phyloP scores from a whole-genome alignment of 179 eudicot genomes.

The Carnegiea gigantea region DNA sequence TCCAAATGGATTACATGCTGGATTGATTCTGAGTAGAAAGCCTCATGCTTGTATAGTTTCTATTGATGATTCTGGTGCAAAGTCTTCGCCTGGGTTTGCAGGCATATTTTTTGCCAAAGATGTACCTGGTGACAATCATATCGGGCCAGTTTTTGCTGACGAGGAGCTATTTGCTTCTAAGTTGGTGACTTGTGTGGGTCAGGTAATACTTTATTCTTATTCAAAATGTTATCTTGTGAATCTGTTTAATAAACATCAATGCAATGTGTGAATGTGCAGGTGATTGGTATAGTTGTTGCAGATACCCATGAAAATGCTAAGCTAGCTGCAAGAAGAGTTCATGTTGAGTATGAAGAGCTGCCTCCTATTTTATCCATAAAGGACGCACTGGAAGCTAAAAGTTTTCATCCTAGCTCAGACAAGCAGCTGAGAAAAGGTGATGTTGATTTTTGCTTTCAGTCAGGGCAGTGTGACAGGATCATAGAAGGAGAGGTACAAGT shows the following conservation, averaged over 20 bases:
- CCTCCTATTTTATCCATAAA: constrained; percentile 83
- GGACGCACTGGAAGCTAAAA: constrained; percentile 63
- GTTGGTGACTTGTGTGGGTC: constrained; percentile 95
- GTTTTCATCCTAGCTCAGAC: constrained; percentile 82
- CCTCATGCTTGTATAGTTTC: constrained; percentile 95
- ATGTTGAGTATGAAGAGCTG: constrained; percentile 79
- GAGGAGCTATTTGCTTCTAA: constrained; percentile 94
- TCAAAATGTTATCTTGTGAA: not conserved
- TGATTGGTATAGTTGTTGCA: constrained; percentile 88
- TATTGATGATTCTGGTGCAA: constrained; percentile 77
- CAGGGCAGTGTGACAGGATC: constrained; percentile 77
- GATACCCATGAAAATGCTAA: constrained; percentile 96
- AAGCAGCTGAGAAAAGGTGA: constrained; percentile 69
- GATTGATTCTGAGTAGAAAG: constrained; percentile 74
- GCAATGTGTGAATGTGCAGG: constrained; percentile 42
- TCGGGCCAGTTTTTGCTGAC: constrained; percentile 75
- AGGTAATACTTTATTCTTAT: constrained; percentile 43
- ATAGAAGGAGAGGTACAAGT: constrained; percentile 89
- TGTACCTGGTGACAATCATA: constrained; percentile 68
- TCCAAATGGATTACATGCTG: constrained; percentile 79
- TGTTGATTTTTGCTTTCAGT: constrained; percentile 74
- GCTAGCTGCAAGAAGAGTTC: constrained; percentile 79
- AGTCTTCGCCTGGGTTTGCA: constrained; percentile 72
- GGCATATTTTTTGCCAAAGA: constrained; percentile 83
- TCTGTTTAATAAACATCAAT: not conserved